Conservation (phyloP, 2,329 filamentous ascomycete species). For the Penicillium verrucosum region DNA sequence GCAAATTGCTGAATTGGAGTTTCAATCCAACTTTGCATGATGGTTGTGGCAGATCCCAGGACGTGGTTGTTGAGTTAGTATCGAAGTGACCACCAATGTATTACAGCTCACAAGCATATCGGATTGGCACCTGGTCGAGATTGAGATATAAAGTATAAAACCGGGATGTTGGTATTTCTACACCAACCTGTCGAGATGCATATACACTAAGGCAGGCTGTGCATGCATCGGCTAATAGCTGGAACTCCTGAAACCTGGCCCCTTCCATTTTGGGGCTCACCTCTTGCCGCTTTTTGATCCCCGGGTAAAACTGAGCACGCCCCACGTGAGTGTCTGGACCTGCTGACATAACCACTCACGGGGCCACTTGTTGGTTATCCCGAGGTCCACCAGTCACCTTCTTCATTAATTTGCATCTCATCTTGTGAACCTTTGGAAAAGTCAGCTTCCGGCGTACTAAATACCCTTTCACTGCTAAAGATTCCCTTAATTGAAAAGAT, state of each 20-base stretch:
- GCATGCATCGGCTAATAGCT: not conserved
- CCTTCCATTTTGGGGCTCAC: not conserved
- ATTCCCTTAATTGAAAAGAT: too few species aligned
- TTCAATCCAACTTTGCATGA: not conserved
- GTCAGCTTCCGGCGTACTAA: too few species aligned
- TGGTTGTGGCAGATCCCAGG: not conserved
- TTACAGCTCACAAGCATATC: not conserved
- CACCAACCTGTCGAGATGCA: not conserved
- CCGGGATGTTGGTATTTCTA: not conserved
- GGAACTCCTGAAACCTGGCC: not conserved
- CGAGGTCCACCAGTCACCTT: too few species aligned
- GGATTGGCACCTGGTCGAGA: not conserved
- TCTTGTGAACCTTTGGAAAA: too few species aligned
- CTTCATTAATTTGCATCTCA: too few species aligned
- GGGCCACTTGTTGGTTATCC: too few species aligned
- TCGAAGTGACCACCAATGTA: not conserved
- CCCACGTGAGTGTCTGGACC: not conserved
- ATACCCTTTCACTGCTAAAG: too few species aligned
- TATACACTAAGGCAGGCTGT: not conserved
- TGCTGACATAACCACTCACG: not conserved
- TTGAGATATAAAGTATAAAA: not conserved
- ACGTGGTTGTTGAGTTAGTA: too few species aligned
- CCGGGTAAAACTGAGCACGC: not conserved
- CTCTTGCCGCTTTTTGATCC: not conserved
- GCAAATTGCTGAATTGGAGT: not conserved